phyloP scores from a whole-genome alignment of 208 protist genomes.

The Strigomonas culicis region DNA sequence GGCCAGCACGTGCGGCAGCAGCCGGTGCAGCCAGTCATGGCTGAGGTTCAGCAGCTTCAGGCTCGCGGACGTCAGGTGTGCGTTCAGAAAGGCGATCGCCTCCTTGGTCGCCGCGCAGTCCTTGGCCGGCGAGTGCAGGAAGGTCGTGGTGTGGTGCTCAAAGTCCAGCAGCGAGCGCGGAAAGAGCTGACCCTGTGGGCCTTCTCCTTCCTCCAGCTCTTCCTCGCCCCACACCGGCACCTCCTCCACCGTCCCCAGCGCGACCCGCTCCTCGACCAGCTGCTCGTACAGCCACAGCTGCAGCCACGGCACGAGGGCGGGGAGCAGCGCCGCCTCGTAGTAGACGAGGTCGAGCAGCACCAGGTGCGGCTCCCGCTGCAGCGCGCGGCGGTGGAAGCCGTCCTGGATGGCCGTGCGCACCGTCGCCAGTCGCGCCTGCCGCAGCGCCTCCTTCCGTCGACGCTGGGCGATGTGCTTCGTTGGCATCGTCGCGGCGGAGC shows the following conservation, averaged over 20 bases:
- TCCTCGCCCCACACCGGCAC: constrained; percentile 6
- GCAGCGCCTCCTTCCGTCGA: constrained; percentile 10
- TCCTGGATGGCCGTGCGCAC: constrained; percentile 46
- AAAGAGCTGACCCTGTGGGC: not conserved
- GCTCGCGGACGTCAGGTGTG: constrained; percentile 30
- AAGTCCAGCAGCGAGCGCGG: constrained; percentile 7
- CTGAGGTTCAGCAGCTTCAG: constrained; percentile 89
- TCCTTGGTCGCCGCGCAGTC: constrained; percentile 15
- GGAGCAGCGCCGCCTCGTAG: constrained; percentile 84
- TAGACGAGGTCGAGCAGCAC: constrained; percentile 87
- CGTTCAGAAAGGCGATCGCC: constrained; percentile 27
- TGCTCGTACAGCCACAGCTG: constrained; percentile 84
- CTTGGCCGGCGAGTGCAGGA: constrained; percentile 25
- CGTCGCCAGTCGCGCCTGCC: constrained; percentile 12
- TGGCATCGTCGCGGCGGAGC: not conserved
- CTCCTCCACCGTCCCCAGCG: constrained; percentile 12
- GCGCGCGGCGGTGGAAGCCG: constrained; percentile 56
- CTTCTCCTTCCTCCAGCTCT: not conserved
- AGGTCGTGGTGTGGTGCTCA: constrained; percentile 23
- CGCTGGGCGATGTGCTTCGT: not conserved
- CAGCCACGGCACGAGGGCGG: constrained; percentile 82
- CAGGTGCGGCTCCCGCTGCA: constrained; percentile 90
- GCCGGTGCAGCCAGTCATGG: constrained; percentile 85
- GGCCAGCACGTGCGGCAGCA: constrained; percentile 90
- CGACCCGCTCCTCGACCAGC: constrained; percentile 19